Conservation (phyloP, 805 yeast species). For the Candida chauliodis region DNA sequence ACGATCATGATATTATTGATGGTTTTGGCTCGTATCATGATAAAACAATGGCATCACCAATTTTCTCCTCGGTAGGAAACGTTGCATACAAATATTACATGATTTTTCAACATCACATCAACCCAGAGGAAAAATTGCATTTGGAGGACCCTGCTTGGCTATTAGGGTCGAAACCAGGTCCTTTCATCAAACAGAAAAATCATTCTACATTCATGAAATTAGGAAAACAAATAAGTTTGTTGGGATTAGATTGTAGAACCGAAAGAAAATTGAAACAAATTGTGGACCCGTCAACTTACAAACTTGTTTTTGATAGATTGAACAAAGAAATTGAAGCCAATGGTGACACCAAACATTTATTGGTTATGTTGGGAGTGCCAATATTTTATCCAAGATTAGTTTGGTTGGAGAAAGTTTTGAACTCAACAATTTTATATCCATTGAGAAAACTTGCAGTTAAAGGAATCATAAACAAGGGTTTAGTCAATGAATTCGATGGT, state of each 20-base stretch:
- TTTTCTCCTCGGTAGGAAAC: conserved; percentile 70
- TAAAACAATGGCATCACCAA: conserved; percentile 64
- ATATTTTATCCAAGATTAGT: conserved; percentile 92
- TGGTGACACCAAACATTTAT: conserved; percentile 64
- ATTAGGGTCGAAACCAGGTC: conserved; percentile 54
- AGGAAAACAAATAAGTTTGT: conserved; percentile 67
- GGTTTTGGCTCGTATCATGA: conserved; percentile 91
- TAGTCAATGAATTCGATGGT: conserved; percentile 91
- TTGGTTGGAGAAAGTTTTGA: conserved; percentile 77
- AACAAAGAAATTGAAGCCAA: conserved; percentile 45
- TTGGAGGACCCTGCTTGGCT: conserved; percentile 57
- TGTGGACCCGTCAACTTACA: conserved; percentile 54
- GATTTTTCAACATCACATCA: conserved; percentile 85
- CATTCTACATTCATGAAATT: conserved; percentile 71
- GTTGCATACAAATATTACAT: conserved; percentile 82
- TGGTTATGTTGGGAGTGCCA: conserved; percentile 89
- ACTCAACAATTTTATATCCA: conserved; percentile 58
- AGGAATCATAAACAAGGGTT: conserved; percentile 60
- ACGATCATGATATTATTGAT: conserved; percentile 95
- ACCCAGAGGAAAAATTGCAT: conserved; percentile 40
- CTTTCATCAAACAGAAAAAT: conserved; percentile 61
- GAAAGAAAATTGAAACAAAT: conserved; percentile 70
- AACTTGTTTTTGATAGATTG: conserved; percentile 56
- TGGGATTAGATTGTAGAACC: conserved; percentile 90
- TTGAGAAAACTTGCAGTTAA: conserved; percentile 54